Evolutionary conservation across 2,329 filamentous ascomycete genomes (phyloP), one percentile per base, ranked within the genome.

Genomic region (Fusarium aywerte): DNA sequence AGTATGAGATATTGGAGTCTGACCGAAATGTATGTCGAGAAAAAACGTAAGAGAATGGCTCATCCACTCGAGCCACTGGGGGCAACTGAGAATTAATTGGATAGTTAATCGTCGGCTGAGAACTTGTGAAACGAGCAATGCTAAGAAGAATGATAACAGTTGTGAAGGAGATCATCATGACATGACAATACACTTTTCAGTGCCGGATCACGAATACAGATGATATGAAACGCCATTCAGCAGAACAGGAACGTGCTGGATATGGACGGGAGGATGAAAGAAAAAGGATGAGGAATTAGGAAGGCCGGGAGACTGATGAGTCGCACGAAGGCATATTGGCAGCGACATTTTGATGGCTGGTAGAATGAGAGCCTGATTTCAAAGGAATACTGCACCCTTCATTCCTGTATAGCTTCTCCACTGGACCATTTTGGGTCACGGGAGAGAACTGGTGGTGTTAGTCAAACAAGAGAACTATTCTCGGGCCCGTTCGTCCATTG

Each of bases 31-130:
- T 97, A 36, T 89, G 88, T 16, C 83, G 78, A 11, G 91, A 90
- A 72, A 97, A 91, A 29, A 86, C 82, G 73, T 94, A 93, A 11
- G 82, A 85, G 77, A 92, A 96, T 4, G 84, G 82, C 70, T 89
- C 75, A 38, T 85, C 86, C 60, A 91, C 82, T 67, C 91, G 86
- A 20, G 92, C 93, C 52, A 94, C 90, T 5, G 90, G 90, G 31
- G 93, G 93, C 1, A 96, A 85, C 77, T 97, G 93, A 4, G 92
- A 89, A 78, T 96, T 96, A 77, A 97, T 84, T 1, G 93, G 93
- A 70, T 94, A 95, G 44, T 82, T 80, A 45, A 83, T 74, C 23
- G 76, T 72, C 12, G 85, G 85, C 18, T 77, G 73, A 51, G 80
- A 76, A 35, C 59, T 67, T n/a, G 75, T 76, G 32, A 78, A 67